Evolutionary conservation across 208 protist species (phyloP), one percentile per base, ranked within the genome.

Genomic region (Crithidia bombi): DNA sequence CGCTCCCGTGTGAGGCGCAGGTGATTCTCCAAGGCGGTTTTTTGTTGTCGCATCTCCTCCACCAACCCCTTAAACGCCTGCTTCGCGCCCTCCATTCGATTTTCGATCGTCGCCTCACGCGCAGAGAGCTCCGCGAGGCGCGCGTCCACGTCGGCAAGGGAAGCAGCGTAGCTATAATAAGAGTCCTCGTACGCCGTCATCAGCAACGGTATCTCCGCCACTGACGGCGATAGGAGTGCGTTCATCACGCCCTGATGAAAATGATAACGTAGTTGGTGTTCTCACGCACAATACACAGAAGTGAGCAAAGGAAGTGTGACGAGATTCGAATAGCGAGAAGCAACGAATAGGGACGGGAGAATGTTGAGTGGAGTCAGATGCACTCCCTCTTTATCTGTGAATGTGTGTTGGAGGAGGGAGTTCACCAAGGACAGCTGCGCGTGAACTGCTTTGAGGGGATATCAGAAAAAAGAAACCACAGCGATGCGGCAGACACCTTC

Each of bases 131-230:
- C 47, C n/a, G 1, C 38, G 17, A 73, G 28, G 5, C 35, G 49
- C n/a, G 17, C 32, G 21, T 73, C 49, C 10, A 54, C 49, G 43
- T 66, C 58, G 9, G 49, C 23, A 35, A 58, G 38, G 11, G 21
- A 50, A 28, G 46, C 57, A 54, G 41, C 4, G 36, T 52, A 50
- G 46, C 28, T 51, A 38, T 44, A 23, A 17, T 59, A 39, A 3
- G 36, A 66, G 50, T 54, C 43, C 30, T 73, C 57, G 58, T 73
- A 66, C n/a, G 38, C 47, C 30, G 36, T 39, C 35, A 66, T 26
- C n/a, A 61, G 58, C 58, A 49, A 21, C 38, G 59, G 47, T 30
- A 35, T 47, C 69, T 58, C n/a, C n/a, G 32, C 32, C 19, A 21
- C 1, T 14, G 17, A 39, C 19, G 51, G 32, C 23, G 56, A 14